Evolutionary conservation across 2,329 filamentous ascomycete genomes (phyloP), one percentile per base, ranked within the genome.

Genomic region (Xylaria sp.): DNA sequence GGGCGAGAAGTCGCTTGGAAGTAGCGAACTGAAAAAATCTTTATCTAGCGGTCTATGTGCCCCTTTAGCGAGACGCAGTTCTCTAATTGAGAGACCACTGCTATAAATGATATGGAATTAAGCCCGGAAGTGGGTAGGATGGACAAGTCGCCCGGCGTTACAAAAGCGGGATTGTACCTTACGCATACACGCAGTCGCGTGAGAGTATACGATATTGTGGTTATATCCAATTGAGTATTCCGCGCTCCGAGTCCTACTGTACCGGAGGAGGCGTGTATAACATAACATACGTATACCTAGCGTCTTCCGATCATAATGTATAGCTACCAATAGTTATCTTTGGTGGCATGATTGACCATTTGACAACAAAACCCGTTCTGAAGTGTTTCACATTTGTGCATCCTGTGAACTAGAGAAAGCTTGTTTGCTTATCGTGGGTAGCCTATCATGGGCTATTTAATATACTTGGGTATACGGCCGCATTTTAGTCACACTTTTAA

Each of bases 301-400:
- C 55, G 55, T 51, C 8, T 54, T n/a, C 19, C 40, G 43, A 42
- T 50, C 25, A 37, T 50, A 50, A 60, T 59, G 45, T 51, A 51
- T 31, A 54, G 50, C 42, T 15, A n/a, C 21, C 19, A 7, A 17
- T 25, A 15, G 19, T n/a, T n/a, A n/a, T n/a, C 35, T 28, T 57
- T 49, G 35, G 49, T 43, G 42, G 43, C 28, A 54, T 28, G 19
- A 38, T 11, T 14, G 25, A 45, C 17, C 17, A n/a, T n/a, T n/a
- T n/a, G n/a, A n/a, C n/a, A n/a, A n/a, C 17, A 21, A 21, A 19
- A 21, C 11, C 6, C 5, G n/a, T 17, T 11, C 17, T 14, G 9
- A 6, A 25, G 35, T 23, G 11, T 15, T 23, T 31, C 14, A 8
- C n/a, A n/a, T 19, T 1, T 28, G 17, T 6, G 12, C n/a, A 2